Conservation (phyloP, 202 grass and related monocot genomes). For the Brachypodium distachyon region DNA sequence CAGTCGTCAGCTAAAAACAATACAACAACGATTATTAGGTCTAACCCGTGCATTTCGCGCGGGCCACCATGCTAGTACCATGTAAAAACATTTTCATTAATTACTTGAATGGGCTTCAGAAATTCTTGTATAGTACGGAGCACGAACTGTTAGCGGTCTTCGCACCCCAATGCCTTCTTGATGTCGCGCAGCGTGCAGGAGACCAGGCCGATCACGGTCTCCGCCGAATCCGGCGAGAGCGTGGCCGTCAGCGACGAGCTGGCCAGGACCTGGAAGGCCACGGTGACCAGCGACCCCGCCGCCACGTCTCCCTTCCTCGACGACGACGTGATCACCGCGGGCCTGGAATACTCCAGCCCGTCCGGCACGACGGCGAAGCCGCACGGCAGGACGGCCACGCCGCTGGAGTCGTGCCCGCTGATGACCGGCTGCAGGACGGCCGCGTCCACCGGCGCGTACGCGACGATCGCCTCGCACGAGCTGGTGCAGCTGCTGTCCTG, state of each 20-base stretch:
- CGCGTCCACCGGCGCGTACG: constrained; percentile 46
- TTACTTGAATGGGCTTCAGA: background rate
- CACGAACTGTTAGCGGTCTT: constrained; percentile 10
- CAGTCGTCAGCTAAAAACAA: too few species aligned
- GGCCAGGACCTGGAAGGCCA: constrained; percentile 54
- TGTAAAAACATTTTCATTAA: too few species aligned
- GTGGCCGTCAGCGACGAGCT: constrained; percentile 18
- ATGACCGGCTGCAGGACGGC: constrained; percentile 39
- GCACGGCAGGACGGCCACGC: constrained; percentile 43
- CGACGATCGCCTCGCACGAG: constrained; percentile 47
- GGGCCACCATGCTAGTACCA: too few species aligned
- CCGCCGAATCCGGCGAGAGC: constrained; percentile 29
- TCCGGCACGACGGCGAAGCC: constrained; percentile 67
- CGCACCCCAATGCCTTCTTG: constrained; percentile 48
- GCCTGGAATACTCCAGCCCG: constrained; percentile 34
- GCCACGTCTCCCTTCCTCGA: constrained; percentile 17
- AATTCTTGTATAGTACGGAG: background rate
- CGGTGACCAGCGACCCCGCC: constrained; percentile 51
- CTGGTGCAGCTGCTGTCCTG: constrained; percentile 67
- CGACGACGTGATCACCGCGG: constrained; percentile 53
- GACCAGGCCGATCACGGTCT: constrained; percentile 27
- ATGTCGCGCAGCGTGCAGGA: constrained; percentile 52
- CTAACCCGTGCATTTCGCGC: too few species aligned
- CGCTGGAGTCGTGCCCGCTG: constrained; percentile 58
- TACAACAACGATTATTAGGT: too few species aligned